Evolutionary conservation across 768 basidiomycete genomes (phyloP).

Genomic region (Lactifluus pinguis): DNA sequence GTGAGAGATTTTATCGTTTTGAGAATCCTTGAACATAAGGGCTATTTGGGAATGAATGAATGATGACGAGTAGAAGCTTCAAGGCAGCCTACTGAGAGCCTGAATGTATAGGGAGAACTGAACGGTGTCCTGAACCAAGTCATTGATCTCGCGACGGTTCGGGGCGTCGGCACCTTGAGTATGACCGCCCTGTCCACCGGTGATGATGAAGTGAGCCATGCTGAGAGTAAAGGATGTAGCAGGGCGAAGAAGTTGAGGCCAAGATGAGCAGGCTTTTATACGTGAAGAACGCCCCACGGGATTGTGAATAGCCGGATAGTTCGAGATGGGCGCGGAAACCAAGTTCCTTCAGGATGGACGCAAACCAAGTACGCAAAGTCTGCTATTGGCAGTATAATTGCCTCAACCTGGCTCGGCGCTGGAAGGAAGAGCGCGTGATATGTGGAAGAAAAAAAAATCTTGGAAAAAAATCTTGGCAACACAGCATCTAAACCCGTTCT

Average conservation of each 20-base stretch:
- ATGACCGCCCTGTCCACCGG: slow-evolving; percentile 7
- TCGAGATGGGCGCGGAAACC: background rate
- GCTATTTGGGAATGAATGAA: slow-evolving; percentile 20
- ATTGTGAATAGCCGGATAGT: background rate
- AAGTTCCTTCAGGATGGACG: background rate
- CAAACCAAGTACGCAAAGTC: background rate
- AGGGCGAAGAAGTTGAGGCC: background rate
- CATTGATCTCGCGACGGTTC: slow-evolving; percentile 16
- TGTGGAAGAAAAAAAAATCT: no score
- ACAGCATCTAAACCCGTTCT: no score
- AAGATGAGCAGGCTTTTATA: slow-evolving; percentile 3
- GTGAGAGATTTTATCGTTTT: slow-evolving; percentile 31
- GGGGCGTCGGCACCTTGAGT: slow-evolving; percentile 8
- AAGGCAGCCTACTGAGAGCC: slow-evolving; percentile 34
- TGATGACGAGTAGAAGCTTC: background rate
- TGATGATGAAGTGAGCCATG: slow-evolving; percentile 15
- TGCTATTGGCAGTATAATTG: no score
- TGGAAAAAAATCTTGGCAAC: no score
- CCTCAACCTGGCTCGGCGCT: no score
- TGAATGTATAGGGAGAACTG: slow-evolving; percentile 45
- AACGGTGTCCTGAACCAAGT: slow-evolving; percentile 30
- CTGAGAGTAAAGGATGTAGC: background rate
- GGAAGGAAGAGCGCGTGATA: no score
- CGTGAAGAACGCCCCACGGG: background rate
- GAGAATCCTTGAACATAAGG: slow-evolving; percentile 24